Evolutionary conservation across 2,329 filamentous ascomycete genomes (phyloP).

Genomic region (Uncinocarpus reesii): DNA sequence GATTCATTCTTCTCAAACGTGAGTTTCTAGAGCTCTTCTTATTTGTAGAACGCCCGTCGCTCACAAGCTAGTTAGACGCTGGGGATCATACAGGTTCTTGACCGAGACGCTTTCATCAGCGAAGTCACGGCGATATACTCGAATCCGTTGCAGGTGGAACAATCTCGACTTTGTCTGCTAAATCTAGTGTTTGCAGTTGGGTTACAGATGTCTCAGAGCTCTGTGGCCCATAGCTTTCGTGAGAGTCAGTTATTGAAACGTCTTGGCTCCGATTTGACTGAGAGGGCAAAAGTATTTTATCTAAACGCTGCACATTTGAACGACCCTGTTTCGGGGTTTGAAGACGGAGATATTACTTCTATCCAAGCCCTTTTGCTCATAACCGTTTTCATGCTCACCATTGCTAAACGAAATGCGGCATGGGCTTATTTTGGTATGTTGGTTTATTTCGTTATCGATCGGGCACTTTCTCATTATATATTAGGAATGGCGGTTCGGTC

Average conservation of each 20-base stretch:
- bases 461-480: slow-evolving; percentile 13
- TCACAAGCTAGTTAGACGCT: slow-evolving; percentile 40
- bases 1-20: slow-evolving; percentile 54
- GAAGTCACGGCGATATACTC: slow-evolving; percentile 46
- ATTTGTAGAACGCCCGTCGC: neutral
- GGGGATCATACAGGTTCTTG: slow-evolving; percentile 52
- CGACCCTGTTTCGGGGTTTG: slow-evolving; percentile 43
- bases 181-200: slow-evolving; percentile 56
- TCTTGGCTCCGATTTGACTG: slow-evolving; percentile 40
- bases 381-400: slow-evolving; percentile 53
- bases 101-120: slow-evolving; percentile 42
- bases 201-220: slow-evolving; percentile 35
- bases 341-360: slow-evolving; percentile 55
- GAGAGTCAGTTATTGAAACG: slow-evolving; percentile 45
- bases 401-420: slow-evolving; percentile 53
- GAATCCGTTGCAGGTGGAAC: slow-evolving; percentile 42
- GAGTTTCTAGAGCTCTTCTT: slow-evolving; percentile 18
- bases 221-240: slow-evolving; percentile 10
- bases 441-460: no score
- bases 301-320: slow-evolving; percentile 47
- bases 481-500: slow-evolving; percentile 54
- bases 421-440: slow-evolving; percentile 50
- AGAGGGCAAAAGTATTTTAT: slow-evolving; percentile 54
- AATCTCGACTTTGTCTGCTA: slow-evolving; percentile 48
- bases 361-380: slow-evolving; percentile 55